Evolutionary conservation across 2,329 filamentous ascomycete species (phyloP).

Genomic region (Colletotrichum lentis): DNA sequence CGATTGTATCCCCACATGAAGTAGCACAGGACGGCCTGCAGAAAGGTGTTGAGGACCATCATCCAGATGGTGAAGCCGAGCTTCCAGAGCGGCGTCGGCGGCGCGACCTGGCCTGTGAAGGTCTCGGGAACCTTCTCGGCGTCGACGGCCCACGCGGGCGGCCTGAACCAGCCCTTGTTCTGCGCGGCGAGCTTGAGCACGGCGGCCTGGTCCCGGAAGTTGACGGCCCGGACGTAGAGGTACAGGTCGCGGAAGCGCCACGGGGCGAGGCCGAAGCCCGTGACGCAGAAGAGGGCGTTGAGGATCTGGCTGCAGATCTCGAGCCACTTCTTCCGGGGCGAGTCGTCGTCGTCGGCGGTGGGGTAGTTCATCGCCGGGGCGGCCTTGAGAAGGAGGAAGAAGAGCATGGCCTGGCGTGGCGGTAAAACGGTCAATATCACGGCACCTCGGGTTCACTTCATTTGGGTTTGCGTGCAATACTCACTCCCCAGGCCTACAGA

Average conservation of each 20-base stretch:
- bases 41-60: conserved; percentile 41
- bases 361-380: conserved; percentile 40
- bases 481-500: conserved; percentile 42
- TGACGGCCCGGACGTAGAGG: conserved; percentile 37
- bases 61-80: conserved; percentile 42
- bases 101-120: conserved; percentile 39
- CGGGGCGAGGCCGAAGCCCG: conserved; percentile 82
- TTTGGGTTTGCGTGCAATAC: conserved; percentile 12
- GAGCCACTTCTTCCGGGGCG: conserved; percentile 39
- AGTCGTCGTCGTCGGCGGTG: conserved; percentile 36
- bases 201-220: conserved; percentile 37
- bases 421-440: conserved; percentile 3
- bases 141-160: conserved; percentile 41
- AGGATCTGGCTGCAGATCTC: conserved; percentile 37
- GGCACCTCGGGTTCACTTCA: not conserved
- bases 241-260: conserved; percentile 59
- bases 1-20: conserved; percentile 44
- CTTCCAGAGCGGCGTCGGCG: conserved; percentile 42
- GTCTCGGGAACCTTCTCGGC: conserved; percentile 35
- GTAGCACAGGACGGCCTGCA: conserved; percentile 41
- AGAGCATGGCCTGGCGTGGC: conserved; percentile 42
- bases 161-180: conserved; percentile 44
- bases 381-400: conserved; percentile 44
- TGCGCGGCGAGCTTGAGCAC: conserved; percentile 41
- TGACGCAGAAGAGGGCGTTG: conserved; percentile 86